These are phyloP conservation scores for Boeremia exigua DNA, from an alignment of 2,329 filamentous ascomycete genomes.

Conservation along the genomic window DNA sequence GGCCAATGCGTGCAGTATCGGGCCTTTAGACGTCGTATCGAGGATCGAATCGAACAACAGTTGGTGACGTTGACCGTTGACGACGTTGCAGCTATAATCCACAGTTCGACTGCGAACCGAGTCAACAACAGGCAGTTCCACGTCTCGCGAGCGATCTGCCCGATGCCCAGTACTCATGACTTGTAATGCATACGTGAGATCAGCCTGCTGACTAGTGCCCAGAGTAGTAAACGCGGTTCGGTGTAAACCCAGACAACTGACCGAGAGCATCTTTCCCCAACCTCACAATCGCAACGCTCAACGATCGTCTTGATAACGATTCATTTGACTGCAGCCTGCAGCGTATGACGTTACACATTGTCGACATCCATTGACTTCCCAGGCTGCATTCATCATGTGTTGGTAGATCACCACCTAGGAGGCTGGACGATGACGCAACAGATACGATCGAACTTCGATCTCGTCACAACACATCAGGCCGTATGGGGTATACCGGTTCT, in stretches of 20 bases:
- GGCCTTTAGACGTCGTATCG: constrained; percentile 2
- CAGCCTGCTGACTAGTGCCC: constrained; percentile 2
- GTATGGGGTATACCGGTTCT: neutral
- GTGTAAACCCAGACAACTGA: neutral
- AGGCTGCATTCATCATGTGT: neutral
- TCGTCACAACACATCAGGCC: neutral
- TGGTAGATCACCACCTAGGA: neutral
- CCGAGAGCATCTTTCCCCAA: neutral
- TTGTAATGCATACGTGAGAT: neutral
- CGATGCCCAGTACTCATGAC: neutral
- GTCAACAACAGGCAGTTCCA: neutral
- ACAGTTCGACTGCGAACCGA: neutral
- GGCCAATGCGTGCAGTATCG: constrained; percentile 2
- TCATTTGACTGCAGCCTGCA: neutral
- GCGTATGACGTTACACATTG: neutral
- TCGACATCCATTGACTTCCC: neutral
- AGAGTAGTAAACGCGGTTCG: neutral
- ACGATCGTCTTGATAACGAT: neutral
- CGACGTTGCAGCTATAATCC: neutral
- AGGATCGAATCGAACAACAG: constrained; percentile 7
- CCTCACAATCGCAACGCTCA: neutral
- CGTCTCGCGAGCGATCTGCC: constrained; percentile 2
- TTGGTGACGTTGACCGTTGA: neutral
- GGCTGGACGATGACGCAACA: constrained; percentile 11
- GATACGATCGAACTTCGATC: neutral